Evolutionary conservation across 257 asterid genomes (phyloP).

Genomic region (Rauvolfia tetraphylla): DNA sequence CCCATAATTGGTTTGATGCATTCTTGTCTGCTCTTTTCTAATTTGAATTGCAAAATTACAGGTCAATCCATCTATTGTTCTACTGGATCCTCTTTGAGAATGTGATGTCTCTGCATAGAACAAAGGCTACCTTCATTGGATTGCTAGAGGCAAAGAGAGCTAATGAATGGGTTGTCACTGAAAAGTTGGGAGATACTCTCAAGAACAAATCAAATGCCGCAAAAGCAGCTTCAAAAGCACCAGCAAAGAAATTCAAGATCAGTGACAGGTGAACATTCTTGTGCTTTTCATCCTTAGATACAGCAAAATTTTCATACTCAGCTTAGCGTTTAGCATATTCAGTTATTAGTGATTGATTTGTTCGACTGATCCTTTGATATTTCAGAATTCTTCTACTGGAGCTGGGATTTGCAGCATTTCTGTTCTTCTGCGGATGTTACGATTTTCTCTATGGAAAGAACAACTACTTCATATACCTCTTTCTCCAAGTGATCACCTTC

Average conservation of each 20-base stretch:
- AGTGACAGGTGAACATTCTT: conserved; percentile 57
- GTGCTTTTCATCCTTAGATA: not conserved
- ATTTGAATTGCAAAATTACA: conserved; percentile 19
- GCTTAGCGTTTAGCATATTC: not conserved
- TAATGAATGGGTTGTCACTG: conserved; percentile 98
- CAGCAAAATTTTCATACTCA: not conserved
- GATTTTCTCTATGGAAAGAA: conserved; percentile 78
- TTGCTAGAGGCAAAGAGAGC: conserved; percentile 79
- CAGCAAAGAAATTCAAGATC: conserved; percentile 41
- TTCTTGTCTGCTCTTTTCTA: not conserved
- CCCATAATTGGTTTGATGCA: not conserved
- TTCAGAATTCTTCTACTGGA: conserved; percentile 66
- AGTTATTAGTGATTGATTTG: not conserved
- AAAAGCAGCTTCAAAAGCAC: conserved; percentile 19
- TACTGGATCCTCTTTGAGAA: conserved; percentile 98
- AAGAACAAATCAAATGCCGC: conserved; percentile 49
- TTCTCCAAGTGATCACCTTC: conserved; percentile 80
- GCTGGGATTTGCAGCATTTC: conserved; percentile 69
- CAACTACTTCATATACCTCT: conserved; percentile 70
- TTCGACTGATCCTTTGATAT: not conserved
- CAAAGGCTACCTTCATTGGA: conserved; percentile 93
- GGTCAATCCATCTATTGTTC: conserved; percentile 86
- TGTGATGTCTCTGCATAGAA: conserved; percentile 92
- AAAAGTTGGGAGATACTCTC: conserved; percentile 79
- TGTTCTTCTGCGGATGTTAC: conserved; percentile 86